Evolutionary conservation across 352 stramenopile species (phyloP), one percentile per base, ranked within the genome.

Genomic region (Phytophthora pinifolia): DNA sequence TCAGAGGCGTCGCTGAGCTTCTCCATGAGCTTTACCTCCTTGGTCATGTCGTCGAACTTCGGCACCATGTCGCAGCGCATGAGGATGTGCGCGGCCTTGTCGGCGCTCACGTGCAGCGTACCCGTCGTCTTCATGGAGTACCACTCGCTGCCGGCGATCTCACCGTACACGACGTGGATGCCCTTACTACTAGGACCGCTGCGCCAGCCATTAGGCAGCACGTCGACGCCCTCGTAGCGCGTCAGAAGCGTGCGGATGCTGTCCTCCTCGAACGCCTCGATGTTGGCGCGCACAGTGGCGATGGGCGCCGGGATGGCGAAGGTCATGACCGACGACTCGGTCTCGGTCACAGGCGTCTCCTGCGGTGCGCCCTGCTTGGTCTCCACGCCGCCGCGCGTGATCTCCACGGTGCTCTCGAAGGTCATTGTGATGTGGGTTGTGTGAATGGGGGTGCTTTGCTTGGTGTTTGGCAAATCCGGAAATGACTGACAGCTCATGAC

Each of bases 11-110:
- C 75, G 44, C 65, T 86, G 17, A 88, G 68, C 49, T 79, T 80
- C 58, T 93, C 76, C 33, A 93, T 41, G 2, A 72, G 17, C 36
- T 68, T 70, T 3, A 88, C 75, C 32, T 89, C 74, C 65, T 85
- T 86, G 14, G 80, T 93, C 76, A 91, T 88, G 25, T 91, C 82
- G 41, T 93, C 83, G 44, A 86, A 88, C 59, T 83, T 85, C 9
- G 80, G 80, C 14, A 88, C 79, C 67, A 83, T 83, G 29, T 88
- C 67, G 25, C 65, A 52, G 20, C 68, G 57, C 51, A 76, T 72
- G 27, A 93, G 64, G 29, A 88, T 60, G 12, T 62, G 43, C 14
- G 78, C 76, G 12, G 72, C 76, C 42, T 78, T 82, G 22, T 72
- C 62, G 18, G 79, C 72, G 44, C 67, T 80, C 33, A 86, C 80